These are phyloP conservation scores for Sutorius eximius DNA, from an alignment of 1,284 basidiomycete species.

Conservation along the genomic window DNA sequence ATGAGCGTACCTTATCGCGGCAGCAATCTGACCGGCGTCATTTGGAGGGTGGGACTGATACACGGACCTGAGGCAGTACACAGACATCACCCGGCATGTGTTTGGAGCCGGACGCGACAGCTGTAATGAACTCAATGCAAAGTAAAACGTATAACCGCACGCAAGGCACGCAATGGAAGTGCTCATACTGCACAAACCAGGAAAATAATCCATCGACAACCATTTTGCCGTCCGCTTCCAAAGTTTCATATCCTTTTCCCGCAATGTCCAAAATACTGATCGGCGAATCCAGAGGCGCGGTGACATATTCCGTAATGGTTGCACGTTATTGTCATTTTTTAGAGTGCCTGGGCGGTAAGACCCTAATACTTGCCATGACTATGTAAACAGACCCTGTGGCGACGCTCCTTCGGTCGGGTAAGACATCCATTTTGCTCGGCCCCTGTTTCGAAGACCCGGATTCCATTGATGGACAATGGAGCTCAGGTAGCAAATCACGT, in stretches of 20 bases:
- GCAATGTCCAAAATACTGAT: slow-evolving; percentile 10
- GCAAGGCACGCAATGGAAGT: not conserved
- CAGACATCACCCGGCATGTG: not conserved
- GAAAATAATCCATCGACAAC: slow-evolving; percentile 4
- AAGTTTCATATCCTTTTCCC: not conserved
- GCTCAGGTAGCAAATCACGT: not conserved
- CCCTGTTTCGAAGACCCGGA: slow-evolving; percentile 10
- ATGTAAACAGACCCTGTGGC: slow-evolving; percentile 27
- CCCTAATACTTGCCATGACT: slow-evolving; percentile 5
- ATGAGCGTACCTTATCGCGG: slow-evolving; percentile 4
- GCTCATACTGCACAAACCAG: not conserved
- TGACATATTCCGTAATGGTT: slow-evolving; percentile 16
- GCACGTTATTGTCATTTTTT: slow-evolving; percentile 12
- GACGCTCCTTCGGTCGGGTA: not conserved
- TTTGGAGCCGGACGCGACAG: not conserved
- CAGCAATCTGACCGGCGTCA: not conserved
- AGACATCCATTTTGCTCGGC: not conserved
- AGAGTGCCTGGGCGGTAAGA: slow-evolving; percentile 18
- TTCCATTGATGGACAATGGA: not conserved
- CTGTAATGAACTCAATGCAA: slow-evolving; percentile 1
- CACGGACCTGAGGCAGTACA: slow-evolving; percentile 4
- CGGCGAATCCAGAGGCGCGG: slow-evolving; percentile 12
- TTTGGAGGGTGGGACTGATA: not conserved
- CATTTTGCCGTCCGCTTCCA: slow-evolving; percentile 1
- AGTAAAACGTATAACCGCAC: slow-evolving; percentile 1